Evolutionary conservation across 208 protist genomes (phyloP).

Genomic region (Leishmania mexicana): DNA sequence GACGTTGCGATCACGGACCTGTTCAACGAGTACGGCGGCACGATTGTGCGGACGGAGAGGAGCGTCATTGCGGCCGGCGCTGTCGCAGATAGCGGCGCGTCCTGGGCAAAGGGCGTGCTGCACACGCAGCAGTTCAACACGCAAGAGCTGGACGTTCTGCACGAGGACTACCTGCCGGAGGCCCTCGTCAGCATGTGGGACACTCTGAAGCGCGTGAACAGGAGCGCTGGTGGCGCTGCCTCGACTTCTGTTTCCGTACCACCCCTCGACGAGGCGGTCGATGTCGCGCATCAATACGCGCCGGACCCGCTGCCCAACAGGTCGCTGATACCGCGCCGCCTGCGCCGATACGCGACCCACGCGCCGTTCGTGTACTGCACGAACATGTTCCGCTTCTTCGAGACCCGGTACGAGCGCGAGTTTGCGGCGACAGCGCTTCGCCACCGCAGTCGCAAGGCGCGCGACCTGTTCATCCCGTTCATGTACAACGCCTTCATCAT

Average conservation of each 20-base stretch:
- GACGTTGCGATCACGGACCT: conserved; percentile 54
- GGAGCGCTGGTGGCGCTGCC: neutral
- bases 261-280: neutral
- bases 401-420: conserved; percentile 41
- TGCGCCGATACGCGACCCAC: conserved; percentile 53
- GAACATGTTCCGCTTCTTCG: conserved; percentile 50
- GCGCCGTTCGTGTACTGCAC: conserved; percentile 75
- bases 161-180: conserved; percentile 22
- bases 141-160: conserved; percentile 37
- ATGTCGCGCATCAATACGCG: neutral
- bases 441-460: conserved; percentile 30
- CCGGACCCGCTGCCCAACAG: neutral
- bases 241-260: no score
- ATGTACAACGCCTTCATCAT: conserved; percentile 68
- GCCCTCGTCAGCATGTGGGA: conserved; percentile 18
- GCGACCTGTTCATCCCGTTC: conserved; percentile 56
- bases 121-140: conserved; percentile 51
- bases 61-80: neutral
- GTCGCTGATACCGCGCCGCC: conserved; percentile 8
- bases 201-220: neutral
- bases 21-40: conserved; percentile 65
- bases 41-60: conserved; percentile 54
- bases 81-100: neutral
- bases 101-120: conserved; percentile 40
- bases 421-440: conserved; percentile 28